Percentiles rank a stretch among this genome's conserved stretches.
Conservation (phyloP, 2,329 filamentous ascomycete species). For the Dactylellina leptospora region DNA sequence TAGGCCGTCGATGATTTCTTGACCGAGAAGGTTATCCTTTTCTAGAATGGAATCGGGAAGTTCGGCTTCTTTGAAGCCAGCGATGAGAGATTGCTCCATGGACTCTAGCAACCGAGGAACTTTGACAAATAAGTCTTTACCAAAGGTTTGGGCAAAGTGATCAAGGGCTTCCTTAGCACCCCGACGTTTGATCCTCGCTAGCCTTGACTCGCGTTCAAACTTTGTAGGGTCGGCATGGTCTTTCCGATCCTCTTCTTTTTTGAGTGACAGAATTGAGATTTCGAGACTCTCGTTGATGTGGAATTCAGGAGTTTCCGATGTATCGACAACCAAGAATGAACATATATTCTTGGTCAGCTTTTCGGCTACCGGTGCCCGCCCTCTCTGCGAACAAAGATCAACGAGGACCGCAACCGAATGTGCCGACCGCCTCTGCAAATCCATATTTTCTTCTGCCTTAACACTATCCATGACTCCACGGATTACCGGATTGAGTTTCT, state of each 20-base stretch:
- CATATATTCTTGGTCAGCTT: constrained; percentile 95
- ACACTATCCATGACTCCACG: constrained; percentile 98
- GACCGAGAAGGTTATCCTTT: constrained; percentile 78
- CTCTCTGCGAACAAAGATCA: constrained; percentile 81
- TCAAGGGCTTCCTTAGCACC: constrained; percentile 95
- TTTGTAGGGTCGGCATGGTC: constrained; percentile 91
- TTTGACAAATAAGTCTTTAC: constrained; percentile 76
- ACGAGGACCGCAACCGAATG: constrained; percentile 84
- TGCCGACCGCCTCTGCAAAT: constrained; percentile 86
- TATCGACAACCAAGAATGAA: constrained; percentile 97
- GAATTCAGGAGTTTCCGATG: constrained; percentile 96
- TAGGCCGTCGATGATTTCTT: constrained; percentile 92
- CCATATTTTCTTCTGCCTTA: constrained; percentile 90
- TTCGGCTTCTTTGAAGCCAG: constrained; percentile 73
- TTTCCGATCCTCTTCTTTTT: constrained; percentile 94
- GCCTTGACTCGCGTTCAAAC: constrained; percentile 87
- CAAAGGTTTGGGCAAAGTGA: constrained; percentile 82
- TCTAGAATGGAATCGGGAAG: constrained; percentile 78
- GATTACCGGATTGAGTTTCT: constrained; percentile 91
- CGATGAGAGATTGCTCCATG: constrained; percentile 81
- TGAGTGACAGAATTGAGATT: constrained; percentile 85
- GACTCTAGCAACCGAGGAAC: constrained; percentile 82
- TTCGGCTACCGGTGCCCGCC: constrained; percentile 84
- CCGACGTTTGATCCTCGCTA: constrained; percentile 86
- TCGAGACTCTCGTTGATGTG: constrained; percentile 80